Evolutionary conservation across 2,329 filamentous ascomycete genomes (phyloP).

Genomic region (Talaromyces atroroseus): DNA sequence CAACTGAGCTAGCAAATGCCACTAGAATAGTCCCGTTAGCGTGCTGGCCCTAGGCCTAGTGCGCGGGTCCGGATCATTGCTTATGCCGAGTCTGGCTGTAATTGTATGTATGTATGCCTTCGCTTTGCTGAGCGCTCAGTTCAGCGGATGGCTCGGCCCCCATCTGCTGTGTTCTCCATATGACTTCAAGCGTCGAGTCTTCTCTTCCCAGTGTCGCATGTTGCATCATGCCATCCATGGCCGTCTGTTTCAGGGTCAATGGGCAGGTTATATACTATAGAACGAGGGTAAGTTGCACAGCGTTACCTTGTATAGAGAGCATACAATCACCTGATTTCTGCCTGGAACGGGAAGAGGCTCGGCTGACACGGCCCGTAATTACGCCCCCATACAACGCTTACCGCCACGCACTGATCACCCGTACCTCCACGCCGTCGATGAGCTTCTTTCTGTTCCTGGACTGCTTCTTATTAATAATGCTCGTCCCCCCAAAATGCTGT

Average conservation of each 20-base stretch:
- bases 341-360: not conserved
- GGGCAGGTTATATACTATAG: no score
- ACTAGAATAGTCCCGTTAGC: not conserved
- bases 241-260: no score
- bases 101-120: no score
- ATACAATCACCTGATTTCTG: no score
- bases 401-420: slow-evolving; percentile 9
- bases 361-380: not conserved
- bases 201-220: no score
- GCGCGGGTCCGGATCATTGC: not conserved
- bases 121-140: no score
- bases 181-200: no score
- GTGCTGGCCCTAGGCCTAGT: not conserved
- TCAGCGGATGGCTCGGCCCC: slow-evolving; percentile 2
- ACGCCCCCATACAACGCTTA: not conserved
- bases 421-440: not conserved
- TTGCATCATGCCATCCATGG: no score
- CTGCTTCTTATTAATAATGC: slow-evolving; percentile 2
- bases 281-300: no score
- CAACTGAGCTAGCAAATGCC: not conserved
- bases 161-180: no score
- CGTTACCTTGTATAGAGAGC: no score
- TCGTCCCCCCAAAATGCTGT: not conserved
- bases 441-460: slow-evolving; percentile 12
- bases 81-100: not conserved